Percentiles rank a stretch among this genome's conserved stretches.
phyloP scores from a whole-genome alignment of 2,329 filamentous ascomycete genomes.

The Westerdykella ornata region DNA sequence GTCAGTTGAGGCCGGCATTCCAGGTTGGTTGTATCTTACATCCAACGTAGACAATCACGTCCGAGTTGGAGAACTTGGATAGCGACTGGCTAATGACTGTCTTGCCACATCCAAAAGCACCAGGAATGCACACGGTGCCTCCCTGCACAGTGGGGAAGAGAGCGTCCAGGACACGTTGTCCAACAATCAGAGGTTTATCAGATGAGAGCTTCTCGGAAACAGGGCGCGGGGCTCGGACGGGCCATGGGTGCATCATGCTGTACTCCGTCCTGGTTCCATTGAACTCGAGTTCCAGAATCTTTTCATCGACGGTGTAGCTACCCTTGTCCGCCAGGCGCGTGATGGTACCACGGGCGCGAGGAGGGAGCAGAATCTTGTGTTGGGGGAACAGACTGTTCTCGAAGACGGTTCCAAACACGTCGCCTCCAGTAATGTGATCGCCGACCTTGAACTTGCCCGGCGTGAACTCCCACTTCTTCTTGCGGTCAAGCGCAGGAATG shows the following conservation, averaged over 20 bases:
- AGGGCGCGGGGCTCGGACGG: conserved; percentile 89
- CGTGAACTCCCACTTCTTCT: conserved; percentile 94
- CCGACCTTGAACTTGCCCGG: conserved; percentile 81
- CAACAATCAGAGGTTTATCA: conserved; percentile 87
- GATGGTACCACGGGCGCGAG: conserved; percentile 83
- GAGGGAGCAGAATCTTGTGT: conserved; percentile 89
- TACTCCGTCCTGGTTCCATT: conserved; percentile 91
- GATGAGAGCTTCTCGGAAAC: conserved; percentile 87
- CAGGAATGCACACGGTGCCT: conserved; percentile 95
- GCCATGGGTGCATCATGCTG: conserved; percentile 99
- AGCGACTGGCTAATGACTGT: conserved; percentile 98
- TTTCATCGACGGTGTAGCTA: conserved; percentile 87
- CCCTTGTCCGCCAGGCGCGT: conserved; percentile 85
- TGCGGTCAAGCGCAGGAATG: conserved; percentile 78
- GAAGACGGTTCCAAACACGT: conserved; percentile 89
- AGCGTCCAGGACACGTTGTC: conserved; percentile 91
- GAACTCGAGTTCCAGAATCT: conserved; percentile 93
- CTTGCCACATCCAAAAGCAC: conserved; percentile 98
- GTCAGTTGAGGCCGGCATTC: not conserved
- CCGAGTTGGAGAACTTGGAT: conserved; percentile 99
- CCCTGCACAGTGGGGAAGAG: conserved; percentile 95
- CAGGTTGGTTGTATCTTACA: conserved; percentile 56
- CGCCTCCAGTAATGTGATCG: conserved; percentile 93
- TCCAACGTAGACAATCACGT: conserved; percentile 97
- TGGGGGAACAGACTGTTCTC: conserved; percentile 93